These are phyloP conservation scores for Candida pseudoglaebosa DNA, from an alignment of 805 yeast genomes.

Conservation along the genomic window DNA sequence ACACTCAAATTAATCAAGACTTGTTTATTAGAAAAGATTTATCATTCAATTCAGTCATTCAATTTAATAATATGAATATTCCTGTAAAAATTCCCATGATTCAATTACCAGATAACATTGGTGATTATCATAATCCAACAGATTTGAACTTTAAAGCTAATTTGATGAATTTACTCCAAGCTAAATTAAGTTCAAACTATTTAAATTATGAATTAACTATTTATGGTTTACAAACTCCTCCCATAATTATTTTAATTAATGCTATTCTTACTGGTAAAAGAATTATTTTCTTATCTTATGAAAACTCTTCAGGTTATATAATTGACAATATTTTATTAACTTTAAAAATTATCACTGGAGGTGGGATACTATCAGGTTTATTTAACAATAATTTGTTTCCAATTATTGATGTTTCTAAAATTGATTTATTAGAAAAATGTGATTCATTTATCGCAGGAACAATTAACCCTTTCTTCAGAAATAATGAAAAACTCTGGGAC, in stretches of 20 bases:
- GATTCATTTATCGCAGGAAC: conserved; percentile 58
- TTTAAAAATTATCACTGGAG: conserved; percentile 39
- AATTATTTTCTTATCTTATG: conserved; percentile 36
- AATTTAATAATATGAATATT: conserved; percentile 39
- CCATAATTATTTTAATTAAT: conserved; percentile 32
- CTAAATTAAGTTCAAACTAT: conserved; percentile 29
- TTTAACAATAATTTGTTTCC: conserved; percentile 48
- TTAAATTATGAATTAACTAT: conserved; percentile 47
- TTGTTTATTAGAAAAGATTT: conserved; percentile 41
- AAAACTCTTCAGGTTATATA: conserved; percentile 40
- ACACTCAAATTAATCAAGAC: conserved; percentile 22
- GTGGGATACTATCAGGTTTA: conserved; percentile 40
- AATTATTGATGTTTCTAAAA: conserved; percentile 55
- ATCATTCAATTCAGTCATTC: conserved; percentile 35
- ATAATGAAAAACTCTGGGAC: conserved; percentile 55
- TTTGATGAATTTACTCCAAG: conserved; percentile 30
- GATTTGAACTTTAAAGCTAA: conserved; percentile 40
- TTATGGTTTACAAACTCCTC: conserved; percentile 53
- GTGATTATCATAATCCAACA: conserved; percentile 43
- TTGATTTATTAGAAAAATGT: conserved; percentile 43
- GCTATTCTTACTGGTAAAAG: conserved; percentile 36
- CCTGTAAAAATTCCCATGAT: conserved; percentile 43
- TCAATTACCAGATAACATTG: conserved; percentile 37
- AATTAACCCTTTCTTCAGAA: conserved; percentile 60
- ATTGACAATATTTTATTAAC: conserved; percentile 37